A percentile compares a stretch with the other conserved stretches of the same genome.
Conservation (phyloP, 345 rosid genomes). For the Laguncularia racemosa region DNA sequence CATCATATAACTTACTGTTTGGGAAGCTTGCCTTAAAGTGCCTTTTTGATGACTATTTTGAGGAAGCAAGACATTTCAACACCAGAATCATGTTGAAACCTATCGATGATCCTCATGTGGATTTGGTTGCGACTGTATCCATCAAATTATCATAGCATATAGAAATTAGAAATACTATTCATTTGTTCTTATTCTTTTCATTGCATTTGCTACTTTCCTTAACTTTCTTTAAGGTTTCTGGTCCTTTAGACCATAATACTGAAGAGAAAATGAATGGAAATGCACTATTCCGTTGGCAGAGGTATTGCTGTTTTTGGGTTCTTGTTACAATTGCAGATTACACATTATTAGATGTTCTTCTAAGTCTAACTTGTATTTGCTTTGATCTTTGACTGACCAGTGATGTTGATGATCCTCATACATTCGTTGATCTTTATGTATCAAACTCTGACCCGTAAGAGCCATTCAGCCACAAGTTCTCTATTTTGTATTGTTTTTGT, state of each 20-base stretch:
- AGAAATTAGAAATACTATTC: neutral
- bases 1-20: slow-evolving; percentile 66
- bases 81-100: slow-evolving; percentile 78
- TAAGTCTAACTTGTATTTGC: too few relatives aligned
- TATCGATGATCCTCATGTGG: slow-evolving; percentile 84
- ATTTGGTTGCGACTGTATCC: slow-evolving; percentile 88
- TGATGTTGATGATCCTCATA: slow-evolving; percentile 80
- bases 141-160: neutral
- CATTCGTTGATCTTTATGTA: slow-evolving; percentile 80
- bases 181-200: neutral
- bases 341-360: too few relatives aligned
- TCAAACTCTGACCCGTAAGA: slow-evolving; percentile 76
- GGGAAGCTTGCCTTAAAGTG: slow-evolving; percentile 79
- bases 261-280: slow-evolving; percentile 58
- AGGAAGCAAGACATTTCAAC: slow-evolving; percentile 57
- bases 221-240: slow-evolving; percentile 42
- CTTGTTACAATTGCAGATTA: neutral
- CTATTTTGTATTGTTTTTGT: neutral
- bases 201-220: slow-evolving; percentile 11
- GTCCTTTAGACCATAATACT: slow-evolving; percentile 49
- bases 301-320: slow-evolving; percentile 24
- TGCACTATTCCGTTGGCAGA: slow-evolving; percentile 80
- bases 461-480: neutral
- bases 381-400: slow-evolving; percentile 27
- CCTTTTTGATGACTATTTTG: slow-evolving; percentile 83